Evolutionary conservation across 306 rosid genomes (phyloP).

Genomic region (Astragalus membranaceus): DNA sequence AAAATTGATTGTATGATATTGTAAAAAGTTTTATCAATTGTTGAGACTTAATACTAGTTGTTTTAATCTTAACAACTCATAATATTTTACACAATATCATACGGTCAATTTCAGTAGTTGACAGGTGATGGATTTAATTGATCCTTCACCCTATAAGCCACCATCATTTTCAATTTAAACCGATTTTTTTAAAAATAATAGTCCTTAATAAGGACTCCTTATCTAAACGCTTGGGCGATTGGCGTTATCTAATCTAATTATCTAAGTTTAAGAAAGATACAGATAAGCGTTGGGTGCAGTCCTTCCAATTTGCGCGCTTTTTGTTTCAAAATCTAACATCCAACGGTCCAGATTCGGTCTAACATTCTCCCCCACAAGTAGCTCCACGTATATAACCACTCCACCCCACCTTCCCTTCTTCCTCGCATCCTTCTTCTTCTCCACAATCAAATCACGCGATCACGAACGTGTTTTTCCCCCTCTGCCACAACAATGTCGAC

Average conservation of each 20-base stretch:
- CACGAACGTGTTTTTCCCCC: constrained; percentile 6
- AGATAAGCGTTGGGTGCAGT: neutral
- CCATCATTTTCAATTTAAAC: no score
- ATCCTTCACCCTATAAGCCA: no score
- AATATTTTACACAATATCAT: no score
- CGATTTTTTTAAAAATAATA: no score
- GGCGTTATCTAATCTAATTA: neutral
- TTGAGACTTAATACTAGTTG: no score
- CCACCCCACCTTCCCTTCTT: constrained; percentile 18
- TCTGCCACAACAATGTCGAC: constrained; percentile 46
- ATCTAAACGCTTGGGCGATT: neutral
- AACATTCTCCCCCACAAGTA: constrained; percentile 11
- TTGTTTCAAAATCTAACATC: constrained; percentile 32
- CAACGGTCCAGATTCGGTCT: constrained; percentile 61
- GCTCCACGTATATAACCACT: constrained; percentile 35
- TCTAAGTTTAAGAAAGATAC: neutral
- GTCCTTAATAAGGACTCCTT: no score
- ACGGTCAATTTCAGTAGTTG: no score
- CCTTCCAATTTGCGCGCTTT: constrained; percentile 44
- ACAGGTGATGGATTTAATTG: no score
- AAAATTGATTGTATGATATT: no score
- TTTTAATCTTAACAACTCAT: no score
- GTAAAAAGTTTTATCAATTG: no score
- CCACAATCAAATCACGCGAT: neutral
- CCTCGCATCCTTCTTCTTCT: constrained; percentile 27